Base-by-base conservation (phyloP, 2,329 filamentous ascomycete genomes). In the Thermoascus crustaceus region DNA sequence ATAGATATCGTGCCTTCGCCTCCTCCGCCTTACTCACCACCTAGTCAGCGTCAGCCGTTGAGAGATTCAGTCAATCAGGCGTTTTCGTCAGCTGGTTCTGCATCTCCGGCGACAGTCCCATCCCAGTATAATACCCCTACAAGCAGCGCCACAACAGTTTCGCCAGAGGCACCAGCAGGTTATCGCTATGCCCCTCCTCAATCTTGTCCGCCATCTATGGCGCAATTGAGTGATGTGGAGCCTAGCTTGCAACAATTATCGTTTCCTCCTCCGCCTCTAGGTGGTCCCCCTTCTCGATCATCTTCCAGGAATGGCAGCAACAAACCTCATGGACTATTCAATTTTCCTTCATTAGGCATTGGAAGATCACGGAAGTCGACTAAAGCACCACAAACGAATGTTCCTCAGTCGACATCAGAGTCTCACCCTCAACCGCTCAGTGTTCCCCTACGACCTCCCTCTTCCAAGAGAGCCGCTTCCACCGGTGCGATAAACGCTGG, bases 391-490 rank as follows among this genome's bases (percentile, higher is more conserved):
- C 22, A 13, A n/a, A 33, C 32, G 21, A 23, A 25, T 23, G 29
- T 26, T 7, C 7, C 32, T 13, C 29, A 23, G 10, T 21, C 31
- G 38, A 40, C 20, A 16, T 32, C 19, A 25, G 19, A 11, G 20
- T 18, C 8, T 37, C 47, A 5, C 37, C 50, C 23, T 42, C 45
- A 19, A 35, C 47, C 10, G 44, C 35, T 27, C 21, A 38, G 14
- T 48, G 53, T 20, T 22, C 39, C 38, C n/a, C 32, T 49, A 21
- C 53, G 53, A 13, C 53, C 64, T 4, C 64, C 64, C 35, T 53
- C 55, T 6, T 60, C 65, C 1, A 60, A 61, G 42, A 57, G 66
- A 44, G 66, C 66, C 16, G 64, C 58, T 13, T 69, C 66, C 25
- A 63, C 65, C 10, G 64, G 64, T 3, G 63, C 64, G 4, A 49